Evolutionary conservation across 2,329 filamentous ascomycete species (phyloP), one percentile per base, ranked within the genome.

Genomic region (Ascocoryne sarcoides): DNA sequence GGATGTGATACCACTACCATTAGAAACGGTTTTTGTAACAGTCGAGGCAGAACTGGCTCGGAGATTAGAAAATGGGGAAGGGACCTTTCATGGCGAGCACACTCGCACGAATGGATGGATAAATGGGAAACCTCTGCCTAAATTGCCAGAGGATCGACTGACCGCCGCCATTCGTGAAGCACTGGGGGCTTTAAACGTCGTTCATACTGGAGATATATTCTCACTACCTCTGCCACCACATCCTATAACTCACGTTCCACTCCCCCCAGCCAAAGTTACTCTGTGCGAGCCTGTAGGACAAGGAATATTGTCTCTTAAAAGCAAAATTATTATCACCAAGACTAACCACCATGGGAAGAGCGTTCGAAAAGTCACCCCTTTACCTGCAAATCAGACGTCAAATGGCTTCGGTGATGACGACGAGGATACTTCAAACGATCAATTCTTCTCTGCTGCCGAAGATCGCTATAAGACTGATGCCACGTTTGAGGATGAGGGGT

Each of bases 241-340:
- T 62, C 83, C 88, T 10, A 82, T 94, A 48, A 94, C 88, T 7
- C 87, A 95, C 62, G 76, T 84, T 14, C 79, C 85, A 17, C 76
- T 87, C 10, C 85, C 86, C 31, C 87, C 89, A 0, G 92, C 86
- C 31, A 88, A 83, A 63, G 84, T 96, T 45, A 79, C 85, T 35
- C 77, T 93, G n/a, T 96, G 89, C 59, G 92, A 98, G 60, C 92
- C 92, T 7, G 88, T 96, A 12, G 79, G 85, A 4, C 92, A 98
- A 62, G 92, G 92, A 7, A 62, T 92, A 4, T 60, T 98, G 34
- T 73, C 80, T 7, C 72, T 85, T 1, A 73, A 68, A 10, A 98
- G 89, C 12, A 88, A 84, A 54, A 86, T 98, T 42, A 79, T 98
- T 17, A 70, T 96, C 16, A 79, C 84, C 35, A 73, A 75, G 18